Percentiles rank a stretch among this genome's conserved stretches.
Conservation (phyloP, 352 stramenopile genomes). For the Phytophthora quininea region DNA sequence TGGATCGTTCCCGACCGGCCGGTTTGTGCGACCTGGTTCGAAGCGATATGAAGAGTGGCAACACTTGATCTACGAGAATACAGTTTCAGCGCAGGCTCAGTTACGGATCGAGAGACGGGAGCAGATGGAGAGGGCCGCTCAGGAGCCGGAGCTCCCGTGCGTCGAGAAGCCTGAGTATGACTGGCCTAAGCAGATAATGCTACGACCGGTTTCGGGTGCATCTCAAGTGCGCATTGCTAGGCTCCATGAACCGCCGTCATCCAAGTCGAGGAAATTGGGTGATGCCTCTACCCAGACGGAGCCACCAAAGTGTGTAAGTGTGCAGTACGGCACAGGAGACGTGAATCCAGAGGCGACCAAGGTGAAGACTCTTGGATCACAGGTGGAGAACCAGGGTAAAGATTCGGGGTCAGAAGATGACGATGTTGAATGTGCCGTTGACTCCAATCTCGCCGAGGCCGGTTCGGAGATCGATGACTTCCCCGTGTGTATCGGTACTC, state of each 20-base stretch:
- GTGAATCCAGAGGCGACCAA: background rate
- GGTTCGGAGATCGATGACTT: background rate
- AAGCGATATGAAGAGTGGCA: background rate
- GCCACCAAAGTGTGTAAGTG: too few species aligned
- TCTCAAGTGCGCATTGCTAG: background rate
- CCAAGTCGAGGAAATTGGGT: background rate
- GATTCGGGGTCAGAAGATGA: too few species aligned
- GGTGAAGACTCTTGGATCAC: background rate
- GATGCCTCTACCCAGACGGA: too few species aligned
- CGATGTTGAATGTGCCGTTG: background rate
- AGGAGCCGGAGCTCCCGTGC: background rate
- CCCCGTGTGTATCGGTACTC: background rate
- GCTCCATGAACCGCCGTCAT: background rate
- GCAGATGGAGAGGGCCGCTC: background rate
- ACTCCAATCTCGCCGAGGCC: too few species aligned
- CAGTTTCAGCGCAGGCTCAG: background rate
- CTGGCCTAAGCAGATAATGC: background rate
- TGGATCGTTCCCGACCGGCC: background rate
- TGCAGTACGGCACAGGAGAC: too few species aligned
- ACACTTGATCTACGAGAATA: slow-evolving; percentile 3
- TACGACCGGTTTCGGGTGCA: background rate
- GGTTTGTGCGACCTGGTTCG: background rate
- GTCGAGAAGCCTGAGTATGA: background rate
- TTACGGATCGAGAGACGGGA: background rate
- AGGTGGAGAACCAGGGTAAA: background rate